phyloP scores from a whole-genome alignment of 805 yeast genomes.

The Ogataea salicorniae region DNA sequence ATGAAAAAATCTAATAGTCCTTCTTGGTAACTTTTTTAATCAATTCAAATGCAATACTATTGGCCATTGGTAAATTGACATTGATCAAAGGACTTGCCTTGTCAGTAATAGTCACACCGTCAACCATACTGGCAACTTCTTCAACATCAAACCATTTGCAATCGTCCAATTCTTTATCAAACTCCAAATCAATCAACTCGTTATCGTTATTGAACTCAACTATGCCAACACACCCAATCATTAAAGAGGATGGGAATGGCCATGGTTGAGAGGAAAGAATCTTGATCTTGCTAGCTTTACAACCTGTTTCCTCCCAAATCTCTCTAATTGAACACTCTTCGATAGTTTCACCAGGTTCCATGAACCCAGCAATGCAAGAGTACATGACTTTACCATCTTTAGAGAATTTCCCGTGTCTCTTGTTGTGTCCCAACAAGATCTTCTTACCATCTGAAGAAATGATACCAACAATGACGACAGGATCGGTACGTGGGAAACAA shows the following conservation, averaged over 20 bases:
- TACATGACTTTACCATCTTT: conserved; percentile 44
- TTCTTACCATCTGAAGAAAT: conserved; percentile 55
- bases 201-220: conserved; percentile 67
- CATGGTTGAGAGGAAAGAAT: conserved; percentile 85
- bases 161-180: conserved; percentile 81
- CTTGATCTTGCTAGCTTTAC: conserved; percentile 49
- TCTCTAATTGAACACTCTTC: conserved; percentile 87
- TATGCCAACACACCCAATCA: conserved; percentile 85
- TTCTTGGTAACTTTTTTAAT: conserved; percentile 32
- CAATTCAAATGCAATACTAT: conserved; percentile 40
- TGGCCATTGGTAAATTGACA: conserved; percentile 38
- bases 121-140: conserved; percentile 35
- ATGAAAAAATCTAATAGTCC: neutral
- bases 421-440: conserved; percentile 66
- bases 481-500: conserved; percentile 89
- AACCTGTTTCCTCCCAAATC: conserved; percentile 95
- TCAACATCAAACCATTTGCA: conserved; percentile 76
- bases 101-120: conserved; percentile 10
- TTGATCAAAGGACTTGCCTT: conserved; percentile 29
- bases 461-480: conserved; percentile 79
- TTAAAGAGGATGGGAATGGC: conserved; percentile 93
- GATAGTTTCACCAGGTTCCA: conserved; percentile 91
- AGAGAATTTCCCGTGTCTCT: conserved; percentile 43
- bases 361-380: conserved; percentile 89
- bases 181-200: conserved; percentile 63